Conservation (phyloP, 2,329 filamentous ascomycete genomes). For the Ilyonectria mors-panacis region DNA sequence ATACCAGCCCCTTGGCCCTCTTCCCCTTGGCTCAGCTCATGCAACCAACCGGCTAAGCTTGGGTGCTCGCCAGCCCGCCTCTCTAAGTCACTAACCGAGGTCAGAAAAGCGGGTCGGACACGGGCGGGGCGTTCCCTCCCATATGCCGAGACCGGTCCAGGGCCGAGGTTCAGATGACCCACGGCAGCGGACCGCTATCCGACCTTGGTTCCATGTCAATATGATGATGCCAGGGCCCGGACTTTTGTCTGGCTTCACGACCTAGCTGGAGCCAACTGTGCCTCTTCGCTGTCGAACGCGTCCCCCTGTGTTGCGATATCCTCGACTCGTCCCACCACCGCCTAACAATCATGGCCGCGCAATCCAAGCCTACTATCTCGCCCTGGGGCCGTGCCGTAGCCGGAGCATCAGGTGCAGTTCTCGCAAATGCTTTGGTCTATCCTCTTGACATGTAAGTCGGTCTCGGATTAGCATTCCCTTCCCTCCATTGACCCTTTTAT, state of each 20-base stretch:
- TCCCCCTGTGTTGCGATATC: not conserved
- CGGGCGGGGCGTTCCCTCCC: slow-evolving; percentile 37
- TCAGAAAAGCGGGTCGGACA: slow-evolving; percentile 41
- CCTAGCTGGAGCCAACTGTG: slow-evolving; percentile 29
- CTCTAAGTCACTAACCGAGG: slow-evolving; percentile 47
- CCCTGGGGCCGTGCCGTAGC: slow-evolving; percentile 95
- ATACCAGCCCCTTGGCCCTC: not conserved
- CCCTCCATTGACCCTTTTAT: slow-evolving; percentile 2
- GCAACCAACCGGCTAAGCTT: not conserved
- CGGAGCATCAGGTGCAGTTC: slow-evolving; percentile 91
- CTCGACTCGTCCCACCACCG: not conserved
- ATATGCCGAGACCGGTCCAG: slow-evolving; percentile 48
- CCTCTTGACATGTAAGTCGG: slow-evolving; percentile 90
- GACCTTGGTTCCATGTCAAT: slow-evolving; percentile 29
- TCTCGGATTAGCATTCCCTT: not conserved
- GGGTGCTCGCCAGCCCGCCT: slow-evolving; percentile 16
- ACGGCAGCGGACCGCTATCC: slow-evolving; percentile 39
- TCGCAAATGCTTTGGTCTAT: slow-evolving; percentile 96
- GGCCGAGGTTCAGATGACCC: slow-evolving; percentile 40
- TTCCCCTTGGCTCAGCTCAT: not conserved
- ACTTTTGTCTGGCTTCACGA: slow-evolving; percentile 30
- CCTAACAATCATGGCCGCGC: slow-evolving; percentile 62
- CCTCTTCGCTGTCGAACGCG: slow-evolving; percentile 7
- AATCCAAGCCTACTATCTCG: slow-evolving; percentile 81
- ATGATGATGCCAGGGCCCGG: slow-evolving; percentile 37